A percentile compares a stretch with the other conserved stretches of the same genome.
Conservation (phyloP, 352 stramenopile genomes). For the Albugo candida region DNA sequence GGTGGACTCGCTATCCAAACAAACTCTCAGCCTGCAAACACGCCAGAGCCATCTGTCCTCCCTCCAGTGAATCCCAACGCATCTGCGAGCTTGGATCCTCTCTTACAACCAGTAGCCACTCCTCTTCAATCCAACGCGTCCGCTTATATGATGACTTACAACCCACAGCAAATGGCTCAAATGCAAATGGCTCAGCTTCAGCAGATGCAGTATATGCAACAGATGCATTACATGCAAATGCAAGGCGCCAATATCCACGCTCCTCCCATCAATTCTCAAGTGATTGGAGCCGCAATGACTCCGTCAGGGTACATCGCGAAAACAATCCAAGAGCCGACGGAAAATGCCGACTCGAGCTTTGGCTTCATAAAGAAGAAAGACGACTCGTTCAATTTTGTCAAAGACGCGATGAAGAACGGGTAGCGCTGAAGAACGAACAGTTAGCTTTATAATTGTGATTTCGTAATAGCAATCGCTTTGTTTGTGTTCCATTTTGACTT, state of each 20-base stretch:
- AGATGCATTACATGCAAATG: slow-evolving; percentile 49
- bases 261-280: slow-evolving; percentile 27
- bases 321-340: slow-evolving; percentile 65
- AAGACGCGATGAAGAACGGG: slow-evolving; percentile 57
- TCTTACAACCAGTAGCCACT: slow-evolving; percentile 29
- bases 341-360: slow-evolving; percentile 47
- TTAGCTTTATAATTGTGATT: too few relatives aligned
- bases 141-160: slow-evolving; percentile 2
- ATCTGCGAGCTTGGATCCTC: slow-evolving; percentile 26
- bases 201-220: slow-evolving; percentile 39
- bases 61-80: not conserved
- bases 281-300: slow-evolving; percentile 72
- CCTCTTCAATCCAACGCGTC: not conserved
- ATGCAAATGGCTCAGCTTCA: not conserved
- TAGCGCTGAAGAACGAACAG: too few relatives aligned
- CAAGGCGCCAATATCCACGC: slow-evolving; percentile 17
- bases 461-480: too few relatives aligned
- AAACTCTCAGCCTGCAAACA: slow-evolving; percentile 11
- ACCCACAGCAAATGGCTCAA: not conserved
- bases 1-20: slow-evolving; percentile 41
- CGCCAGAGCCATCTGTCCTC: not conserved
- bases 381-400: slow-evolving; percentile 80
- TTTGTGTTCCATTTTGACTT: too few relatives aligned
- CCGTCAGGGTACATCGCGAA: slow-evolving; percentile 73
- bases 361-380: slow-evolving; percentile 78